These are phyloP conservation scores for Canariomyces notabilis DNA, from an alignment of 2,329 filamentous ascomycete species.

Conservation along the genomic window DNA sequence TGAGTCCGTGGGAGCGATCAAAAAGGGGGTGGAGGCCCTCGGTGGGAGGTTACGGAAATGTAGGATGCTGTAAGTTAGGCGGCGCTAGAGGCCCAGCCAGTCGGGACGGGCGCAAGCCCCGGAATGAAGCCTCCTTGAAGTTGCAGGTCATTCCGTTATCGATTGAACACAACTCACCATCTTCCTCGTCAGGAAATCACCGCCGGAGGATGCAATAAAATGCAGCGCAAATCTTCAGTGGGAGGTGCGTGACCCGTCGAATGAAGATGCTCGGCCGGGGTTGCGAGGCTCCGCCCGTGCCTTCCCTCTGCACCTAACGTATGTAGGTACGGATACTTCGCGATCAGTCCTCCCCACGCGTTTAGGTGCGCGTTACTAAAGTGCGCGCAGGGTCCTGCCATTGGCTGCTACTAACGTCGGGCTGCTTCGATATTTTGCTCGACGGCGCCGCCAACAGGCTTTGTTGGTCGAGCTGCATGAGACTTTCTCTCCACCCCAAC, in stretches of 20 bases:
- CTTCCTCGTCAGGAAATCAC: not conserved
- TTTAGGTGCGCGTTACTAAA: too few species aligned
- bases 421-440: not conserved
- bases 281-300: slow-evolving; percentile 1
- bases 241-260: slow-evolving; percentile 3
- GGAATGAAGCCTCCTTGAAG: too few species aligned
- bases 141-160: too few species aligned
- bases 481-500: not conserved
- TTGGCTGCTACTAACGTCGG: slow-evolving; percentile 8
- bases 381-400: slow-evolving; percentile 12
- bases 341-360: slow-evolving; percentile 8
- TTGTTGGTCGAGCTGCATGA: not conserved
- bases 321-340: too few species aligned
- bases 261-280: not conserved
- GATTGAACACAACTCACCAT: too few species aligned
- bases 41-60: not conserved
- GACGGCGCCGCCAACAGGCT: not conserved
- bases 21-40: not conserved
- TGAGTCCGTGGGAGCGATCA: not conserved
- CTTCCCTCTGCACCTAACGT: slow-evolving; percentile 7
- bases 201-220: not conserved
- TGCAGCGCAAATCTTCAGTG: too few species aligned
- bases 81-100: slow-evolving; percentile 4
- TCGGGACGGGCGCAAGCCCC: too few species aligned
- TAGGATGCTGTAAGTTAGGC: too few species aligned